phyloP scores from a whole-genome alignment of 2,329 filamentous ascomycete genomes.

The Phaeosphaeria sp. region DNA sequence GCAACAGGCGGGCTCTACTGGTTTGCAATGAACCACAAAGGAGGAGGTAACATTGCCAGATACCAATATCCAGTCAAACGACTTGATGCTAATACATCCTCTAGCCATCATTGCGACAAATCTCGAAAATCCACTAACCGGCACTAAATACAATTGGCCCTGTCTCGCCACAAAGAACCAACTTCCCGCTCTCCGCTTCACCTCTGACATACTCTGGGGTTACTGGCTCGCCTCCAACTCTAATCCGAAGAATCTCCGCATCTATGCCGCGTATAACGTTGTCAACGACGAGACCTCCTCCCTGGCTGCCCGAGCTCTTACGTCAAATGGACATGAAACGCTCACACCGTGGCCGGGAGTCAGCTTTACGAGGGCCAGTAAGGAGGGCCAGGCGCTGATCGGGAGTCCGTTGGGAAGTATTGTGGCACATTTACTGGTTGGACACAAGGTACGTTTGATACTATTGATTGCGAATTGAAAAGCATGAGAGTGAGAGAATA shows the following conservation, averaged over 20 bases:
- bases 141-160: not conserved
- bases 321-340: not conserved
- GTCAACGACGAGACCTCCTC: not conserved
- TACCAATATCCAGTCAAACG: not conserved
- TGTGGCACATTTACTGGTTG: not conserved
- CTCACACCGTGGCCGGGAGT: not conserved
- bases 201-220: slow-evolving; percentile 31
- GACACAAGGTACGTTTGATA: too few relatives aligned
- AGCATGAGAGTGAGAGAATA: too few relatives aligned
- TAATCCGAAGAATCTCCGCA: slow-evolving; percentile 16
- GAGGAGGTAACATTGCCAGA: not conserved
- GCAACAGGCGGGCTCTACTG: slow-evolving; percentile 1
- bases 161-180: slow-evolving; percentile 3
- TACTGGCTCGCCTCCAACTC: slow-evolving; percentile 22
- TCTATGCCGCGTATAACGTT: slow-evolving; percentile 6
- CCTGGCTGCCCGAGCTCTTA: not conserved
- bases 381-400: not conserved
- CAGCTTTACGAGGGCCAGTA: not conserved
- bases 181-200: slow-evolving; percentile 18
- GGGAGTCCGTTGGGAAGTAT: not conserved
- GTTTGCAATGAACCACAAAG: not conserved
- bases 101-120: slow-evolving; percentile 9
- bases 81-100: not conserved
- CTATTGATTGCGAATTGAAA: too few relatives aligned
- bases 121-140: not conserved